phyloP scores from a whole-genome alignment of 129 eudicot species.

The Pittosporum tobira region DNA sequence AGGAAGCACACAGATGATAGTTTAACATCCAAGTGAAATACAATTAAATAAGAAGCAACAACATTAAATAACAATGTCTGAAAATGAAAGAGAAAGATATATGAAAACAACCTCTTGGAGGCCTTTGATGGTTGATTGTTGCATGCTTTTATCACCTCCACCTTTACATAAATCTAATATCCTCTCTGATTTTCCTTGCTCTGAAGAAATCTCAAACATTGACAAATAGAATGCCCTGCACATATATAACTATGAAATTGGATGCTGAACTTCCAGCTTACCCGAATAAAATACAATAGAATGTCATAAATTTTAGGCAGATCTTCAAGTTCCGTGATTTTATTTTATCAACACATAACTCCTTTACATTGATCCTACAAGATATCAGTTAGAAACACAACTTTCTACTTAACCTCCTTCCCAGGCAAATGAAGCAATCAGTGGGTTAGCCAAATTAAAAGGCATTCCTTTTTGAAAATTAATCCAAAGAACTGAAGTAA shows the following conservation, averaged over 20 bases:
- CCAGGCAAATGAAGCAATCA: too few relatives aligned
- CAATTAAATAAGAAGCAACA: background rate
- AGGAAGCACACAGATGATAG: background rate
- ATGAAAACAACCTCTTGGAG: constrained; percentile 52
- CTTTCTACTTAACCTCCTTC: too few relatives aligned
- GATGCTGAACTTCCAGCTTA: background rate
- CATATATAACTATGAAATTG: background rate
- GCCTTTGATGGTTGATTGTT: constrained; percentile 61
- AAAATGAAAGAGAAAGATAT: background rate
- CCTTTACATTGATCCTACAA: too few relatives aligned
- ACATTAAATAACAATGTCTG: background rate
- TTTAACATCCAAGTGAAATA: background rate
- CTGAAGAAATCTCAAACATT: constrained; percentile 72
- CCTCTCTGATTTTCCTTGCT: constrained; percentile 59
- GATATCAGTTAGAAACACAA: too few relatives aligned
- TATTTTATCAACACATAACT: too few relatives aligned
- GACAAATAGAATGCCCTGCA: constrained; percentile 61
- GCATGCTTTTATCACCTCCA: constrained; percentile 46
- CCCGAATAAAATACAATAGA: too few relatives aligned
- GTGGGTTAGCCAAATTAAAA: background rate
- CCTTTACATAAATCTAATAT: constrained; percentile 56
- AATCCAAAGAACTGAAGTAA: background rate
- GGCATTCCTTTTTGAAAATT: background rate
- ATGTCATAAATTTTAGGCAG: too few relatives aligned
- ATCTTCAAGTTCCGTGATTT: too few relatives aligned